phyloP scores from a whole-genome alignment of 2,329 filamentous ascomycete genomes.

The Colletotrichum filicis region DNA sequence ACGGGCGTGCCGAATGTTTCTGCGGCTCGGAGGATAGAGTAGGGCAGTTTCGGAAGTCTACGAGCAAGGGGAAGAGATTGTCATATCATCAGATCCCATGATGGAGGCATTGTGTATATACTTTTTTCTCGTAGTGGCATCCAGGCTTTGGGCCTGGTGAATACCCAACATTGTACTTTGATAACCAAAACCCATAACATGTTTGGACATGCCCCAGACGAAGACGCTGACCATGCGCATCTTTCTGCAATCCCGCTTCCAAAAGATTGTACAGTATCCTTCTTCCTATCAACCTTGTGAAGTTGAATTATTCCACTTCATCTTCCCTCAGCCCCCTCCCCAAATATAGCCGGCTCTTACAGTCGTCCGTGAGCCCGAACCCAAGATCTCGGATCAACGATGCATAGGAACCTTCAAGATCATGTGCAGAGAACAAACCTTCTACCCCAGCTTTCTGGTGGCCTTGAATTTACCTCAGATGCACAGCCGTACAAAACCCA shows the following conservation, averaged over 20 bases:
- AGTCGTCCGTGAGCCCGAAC: neutral
- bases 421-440: neutral
- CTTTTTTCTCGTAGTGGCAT: neutral
- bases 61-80: neutral
- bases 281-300: no score
- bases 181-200: neutral
- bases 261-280: no score
- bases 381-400: neutral
- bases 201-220: neutral
- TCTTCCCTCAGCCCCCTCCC: no score
- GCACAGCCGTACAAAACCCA: neutral
- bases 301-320: no score
- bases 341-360: no score
- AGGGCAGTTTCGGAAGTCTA: neutral
- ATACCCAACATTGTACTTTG: neutral
- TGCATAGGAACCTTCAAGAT: no score
- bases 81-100: neutral
- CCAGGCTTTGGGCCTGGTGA: neutral
- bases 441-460: neutral
- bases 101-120: neutral
- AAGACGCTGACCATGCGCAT: neutral
- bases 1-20: slow-evolving; percentile 61
- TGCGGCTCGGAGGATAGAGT: slow-evolving; percentile 28
- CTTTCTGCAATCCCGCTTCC: neutral
- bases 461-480: neutral